Evolutionary conservation across 106 monocot genomes (phyloP).

Genomic region (Acorus gramineus): DNA sequence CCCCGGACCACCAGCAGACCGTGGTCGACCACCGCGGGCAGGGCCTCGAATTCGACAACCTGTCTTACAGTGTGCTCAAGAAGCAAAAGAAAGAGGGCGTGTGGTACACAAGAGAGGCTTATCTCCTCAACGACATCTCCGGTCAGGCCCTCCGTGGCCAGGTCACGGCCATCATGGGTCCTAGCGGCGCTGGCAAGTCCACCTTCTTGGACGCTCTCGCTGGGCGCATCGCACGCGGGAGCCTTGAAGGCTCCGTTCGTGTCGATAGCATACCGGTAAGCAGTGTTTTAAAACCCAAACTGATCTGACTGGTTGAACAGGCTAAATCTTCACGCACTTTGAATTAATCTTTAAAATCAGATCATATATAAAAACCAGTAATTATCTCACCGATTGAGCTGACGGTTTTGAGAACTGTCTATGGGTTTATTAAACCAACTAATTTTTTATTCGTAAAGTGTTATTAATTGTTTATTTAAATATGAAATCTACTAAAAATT

Average conservation of each 20-base stretch:
- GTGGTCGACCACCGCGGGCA: constrained; percentile 16
- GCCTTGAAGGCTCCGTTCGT: constrained; percentile 23
- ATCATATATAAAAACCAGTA: no score
- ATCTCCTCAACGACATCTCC: constrained; percentile 35
- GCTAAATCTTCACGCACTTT: no score
- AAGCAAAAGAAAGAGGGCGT: constrained; percentile 34
- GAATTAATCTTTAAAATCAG: no score
- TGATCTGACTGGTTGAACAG: no score
- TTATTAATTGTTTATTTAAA: no score
- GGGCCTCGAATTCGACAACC: constrained; percentile 37
- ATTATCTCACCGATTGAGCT: no score
- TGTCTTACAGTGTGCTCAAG: constrained; percentile 38
- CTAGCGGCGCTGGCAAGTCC: constrained; percentile 29
- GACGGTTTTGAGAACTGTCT: no score
- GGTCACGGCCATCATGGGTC: constrained; percentile 28
- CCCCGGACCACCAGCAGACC: background rate
- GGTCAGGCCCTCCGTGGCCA: constrained; percentile 39
- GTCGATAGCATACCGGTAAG: constrained; percentile 22
- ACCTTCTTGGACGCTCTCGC: constrained; percentile 29
- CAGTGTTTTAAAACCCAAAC: no score
- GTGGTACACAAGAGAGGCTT: constrained; percentile 22
- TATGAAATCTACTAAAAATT: no score
- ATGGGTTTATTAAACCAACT: no score
- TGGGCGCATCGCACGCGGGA: constrained; percentile 20
- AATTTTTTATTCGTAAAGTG: no score